Evolutionary conservation across 768 basidiomycete species (phyloP).

Genomic region (Mycena venus): DNA sequence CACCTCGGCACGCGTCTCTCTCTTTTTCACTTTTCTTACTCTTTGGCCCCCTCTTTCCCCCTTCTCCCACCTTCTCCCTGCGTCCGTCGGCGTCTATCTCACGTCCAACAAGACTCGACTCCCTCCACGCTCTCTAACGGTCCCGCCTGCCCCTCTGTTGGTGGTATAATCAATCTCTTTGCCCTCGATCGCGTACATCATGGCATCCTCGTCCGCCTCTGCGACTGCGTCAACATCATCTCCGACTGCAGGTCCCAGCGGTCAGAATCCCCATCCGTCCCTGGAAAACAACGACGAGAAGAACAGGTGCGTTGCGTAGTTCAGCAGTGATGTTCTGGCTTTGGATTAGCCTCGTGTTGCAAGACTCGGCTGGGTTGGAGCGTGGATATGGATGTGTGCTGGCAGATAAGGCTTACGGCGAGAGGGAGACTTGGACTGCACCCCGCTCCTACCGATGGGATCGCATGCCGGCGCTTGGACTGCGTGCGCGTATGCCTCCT

Average conservation of each 20-base stretch:
- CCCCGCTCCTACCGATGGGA: no score
- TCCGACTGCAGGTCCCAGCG: slow-evolving; percentile 63
- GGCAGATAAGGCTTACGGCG: no score
- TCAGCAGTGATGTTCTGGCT: not conserved
- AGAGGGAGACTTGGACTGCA: no score
- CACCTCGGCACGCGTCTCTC: slow-evolving; percentile 38
- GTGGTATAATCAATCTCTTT: slow-evolving; percentile 24
- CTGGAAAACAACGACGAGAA: slow-evolving; percentile 79
- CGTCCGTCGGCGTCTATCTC: slow-evolving; percentile 27
- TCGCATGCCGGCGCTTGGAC: no score
- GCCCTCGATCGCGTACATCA: slow-evolving; percentile 42
- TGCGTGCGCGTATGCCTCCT: no score
- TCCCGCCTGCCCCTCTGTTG: slow-evolving; percentile 13
- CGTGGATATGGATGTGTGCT: not conserved
- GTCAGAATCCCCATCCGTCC: slow-evolving; percentile 63
- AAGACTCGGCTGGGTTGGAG: not conserved
- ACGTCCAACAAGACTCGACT: slow-evolving; percentile 39
- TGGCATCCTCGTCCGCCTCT: slow-evolving; percentile 67
- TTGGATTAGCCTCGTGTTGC: not conserved
- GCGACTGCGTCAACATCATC: slow-evolving; percentile 60
- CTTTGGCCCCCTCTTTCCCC: slow-evolving; percentile 49
- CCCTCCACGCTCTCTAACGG: slow-evolving; percentile 36
- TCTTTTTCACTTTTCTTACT: slow-evolving; percentile 52
- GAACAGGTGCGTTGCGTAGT: slow-evolving; percentile 64
- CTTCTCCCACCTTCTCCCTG: slow-evolving; percentile 42